A percentile compares a stretch with the other conserved stretches of the same genome.
Evolutionary conservation across 345 rosid species (phyloP).

Genomic region (Arabidopsis suecica): DNA sequence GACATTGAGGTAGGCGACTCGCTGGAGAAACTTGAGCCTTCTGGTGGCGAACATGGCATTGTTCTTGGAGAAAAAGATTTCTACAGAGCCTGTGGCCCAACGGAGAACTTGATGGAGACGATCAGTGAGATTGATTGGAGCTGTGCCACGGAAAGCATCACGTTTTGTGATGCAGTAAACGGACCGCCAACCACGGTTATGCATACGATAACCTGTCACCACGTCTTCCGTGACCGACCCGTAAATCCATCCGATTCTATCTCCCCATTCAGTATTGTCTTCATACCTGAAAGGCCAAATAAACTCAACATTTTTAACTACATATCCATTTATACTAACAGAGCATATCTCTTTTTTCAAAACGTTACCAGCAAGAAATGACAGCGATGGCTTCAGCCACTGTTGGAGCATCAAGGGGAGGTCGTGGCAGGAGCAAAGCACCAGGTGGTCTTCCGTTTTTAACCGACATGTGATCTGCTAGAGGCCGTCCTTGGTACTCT

Average conservation of each 20-base stretch:
- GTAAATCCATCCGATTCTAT: constrained; percentile 87
- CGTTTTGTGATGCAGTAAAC: constrained; percentile 88
- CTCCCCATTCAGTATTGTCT: constrained; percentile 95
- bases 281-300: constrained; percentile 53
- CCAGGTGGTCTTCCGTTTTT: constrained; percentile 98
- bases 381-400: constrained; percentile 98
- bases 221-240: constrained; percentile 65
- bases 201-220: constrained; percentile 95
- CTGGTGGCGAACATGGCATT: constrained; percentile 68
- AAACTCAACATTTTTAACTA: neutral
- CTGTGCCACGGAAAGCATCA: constrained; percentile 90
- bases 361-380: constrained; percentile 81
- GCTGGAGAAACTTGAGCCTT: constrained; percentile 84
- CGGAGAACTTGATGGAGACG: constrained; percentile 92
- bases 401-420: constrained; percentile 87
- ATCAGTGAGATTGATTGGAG: constrained; percentile 91
- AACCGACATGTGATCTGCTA: constrained; percentile 88
- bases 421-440: constrained; percentile 75
- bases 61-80: constrained; percentile 87
- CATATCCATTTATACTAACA: neutral
- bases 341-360: neutral
- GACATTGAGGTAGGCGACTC: constrained; percentile 81
- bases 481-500: constrained; percentile 92
- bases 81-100: constrained; percentile 97
- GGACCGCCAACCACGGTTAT: constrained; percentile 97